A percentile compares a stretch with the other conserved stretches of the same genome.
These are phyloP conservation scores for Penicillium turbatum DNA, from an alignment of 495 filamentous ascomycete species.

Conservation along the genomic window DNA sequence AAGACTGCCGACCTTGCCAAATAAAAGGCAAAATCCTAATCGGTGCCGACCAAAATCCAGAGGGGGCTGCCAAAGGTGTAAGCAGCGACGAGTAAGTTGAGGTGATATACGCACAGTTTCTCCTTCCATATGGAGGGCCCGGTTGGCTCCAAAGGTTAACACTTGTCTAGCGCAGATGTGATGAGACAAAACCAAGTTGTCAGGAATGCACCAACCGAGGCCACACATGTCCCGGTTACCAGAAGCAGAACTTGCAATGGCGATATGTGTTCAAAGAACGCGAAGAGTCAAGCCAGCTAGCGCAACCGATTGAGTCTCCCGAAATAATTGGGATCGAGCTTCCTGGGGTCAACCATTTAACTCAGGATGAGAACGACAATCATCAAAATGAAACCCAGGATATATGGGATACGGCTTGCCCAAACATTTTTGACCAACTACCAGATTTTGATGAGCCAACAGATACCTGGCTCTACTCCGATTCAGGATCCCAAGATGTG, in stretches of 20 bases:
- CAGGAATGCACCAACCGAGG: constrained; percentile 21
- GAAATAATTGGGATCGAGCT: background rate
- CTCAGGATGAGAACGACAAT: background rate
- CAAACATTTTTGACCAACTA: constrained; percentile 16
- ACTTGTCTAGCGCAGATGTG: constrained; percentile 20
- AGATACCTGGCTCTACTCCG: constrained; percentile 2
- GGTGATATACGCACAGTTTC: constrained; percentile 6
- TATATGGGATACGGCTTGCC: constrained; percentile 12
- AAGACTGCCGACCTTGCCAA: background rate
- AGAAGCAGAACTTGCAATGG: constrained; percentile 23
- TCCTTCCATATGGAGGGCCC: background rate
- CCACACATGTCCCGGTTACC: constrained; percentile 21
- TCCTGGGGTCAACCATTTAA: background rate
- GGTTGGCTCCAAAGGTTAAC: constrained; percentile 3
- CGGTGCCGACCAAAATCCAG: constrained; percentile 25
- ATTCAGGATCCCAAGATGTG: background rate
- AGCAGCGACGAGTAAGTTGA: constrained; percentile 28
- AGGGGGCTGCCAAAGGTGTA: constrained; percentile 24
- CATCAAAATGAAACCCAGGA: constrained; percentile 6
- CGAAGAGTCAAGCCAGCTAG: constrained; percentile 2
- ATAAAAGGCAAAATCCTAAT: constrained; percentile 25
- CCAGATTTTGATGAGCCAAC: constrained; percentile 13
- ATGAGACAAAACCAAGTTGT: constrained; percentile 26
- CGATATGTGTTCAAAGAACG: constrained; percentile 23
- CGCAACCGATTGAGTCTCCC: background rate